phyloP scores from a whole-genome alignment of 148 eudicot species.

The Rhododendron kiyosumense region DNA sequence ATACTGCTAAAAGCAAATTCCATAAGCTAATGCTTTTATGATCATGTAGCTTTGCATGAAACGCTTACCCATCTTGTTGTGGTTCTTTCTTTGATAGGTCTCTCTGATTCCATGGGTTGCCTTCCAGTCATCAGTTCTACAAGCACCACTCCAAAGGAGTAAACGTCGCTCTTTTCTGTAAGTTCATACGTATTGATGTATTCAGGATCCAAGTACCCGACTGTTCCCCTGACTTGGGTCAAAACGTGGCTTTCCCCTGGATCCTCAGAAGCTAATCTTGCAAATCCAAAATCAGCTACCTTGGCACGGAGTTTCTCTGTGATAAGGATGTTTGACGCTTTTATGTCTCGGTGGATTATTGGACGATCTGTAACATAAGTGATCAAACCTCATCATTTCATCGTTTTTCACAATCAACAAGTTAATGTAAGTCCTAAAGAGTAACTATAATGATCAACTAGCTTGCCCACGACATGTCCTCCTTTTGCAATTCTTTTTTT shows the following conservation, averaged over 20 bases:
- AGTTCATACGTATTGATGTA: slow-evolving; percentile 66
- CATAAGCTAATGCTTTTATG: neutral
- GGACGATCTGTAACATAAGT: slow-evolving; percentile 60
- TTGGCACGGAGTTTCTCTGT: slow-evolving; percentile 73
- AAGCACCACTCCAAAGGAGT: slow-evolving; percentile 74
- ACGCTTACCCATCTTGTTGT: slow-evolving; percentile 67
- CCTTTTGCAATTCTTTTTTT: neutral
- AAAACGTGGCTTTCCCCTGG: slow-evolving; percentile 57
- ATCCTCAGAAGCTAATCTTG: slow-evolving; percentile 52
- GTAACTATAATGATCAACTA: neutral
- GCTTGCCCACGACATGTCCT: neutral
- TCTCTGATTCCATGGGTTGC: slow-evolving; percentile 47
- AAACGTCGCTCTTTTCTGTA: slow-evolving; percentile 81
- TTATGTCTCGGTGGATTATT: slow-evolving; percentile 88
- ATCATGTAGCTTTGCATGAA: neutral
- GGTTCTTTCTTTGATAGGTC: slow-evolving; percentile 37
- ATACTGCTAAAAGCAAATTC: neutral
- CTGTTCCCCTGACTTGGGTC: slow-evolving; percentile 74
- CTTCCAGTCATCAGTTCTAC: slow-evolving; percentile 70
- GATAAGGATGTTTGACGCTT: slow-evolving; percentile 70
- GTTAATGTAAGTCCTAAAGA: neutral
- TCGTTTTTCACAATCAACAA: neutral
- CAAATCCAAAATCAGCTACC: slow-evolving; percentile 86
- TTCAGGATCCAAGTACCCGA: slow-evolving; percentile 83
- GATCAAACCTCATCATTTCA: slow-evolving; percentile 17